phyloP scores from a whole-genome alignment of 192 early-diverging fungal species.

The Backusella sp. region DNA sequence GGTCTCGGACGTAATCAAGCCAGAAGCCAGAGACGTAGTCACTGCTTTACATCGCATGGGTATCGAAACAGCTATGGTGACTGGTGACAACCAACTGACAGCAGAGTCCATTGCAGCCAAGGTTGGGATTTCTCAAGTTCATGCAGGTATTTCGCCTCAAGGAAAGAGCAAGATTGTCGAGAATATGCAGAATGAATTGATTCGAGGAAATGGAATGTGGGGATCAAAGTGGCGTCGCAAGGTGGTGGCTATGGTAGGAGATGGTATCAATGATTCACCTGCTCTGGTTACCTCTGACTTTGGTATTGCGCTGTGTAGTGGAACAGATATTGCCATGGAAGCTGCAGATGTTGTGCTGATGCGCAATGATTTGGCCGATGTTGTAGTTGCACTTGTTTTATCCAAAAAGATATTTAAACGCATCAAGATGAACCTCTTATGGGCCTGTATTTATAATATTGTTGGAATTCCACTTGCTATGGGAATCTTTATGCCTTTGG shows the following conservation, averaged over 20 bases:
- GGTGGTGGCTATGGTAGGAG: conserved; percentile 89
- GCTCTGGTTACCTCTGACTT: conserved; percentile 81
- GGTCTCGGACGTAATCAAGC: conserved; percentile 80
- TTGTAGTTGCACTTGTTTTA: conserved; percentile 83
- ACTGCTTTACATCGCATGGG: conserved; percentile 72
- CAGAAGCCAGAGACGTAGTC: conserved; percentile 71
- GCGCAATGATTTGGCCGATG: conserved; percentile 80
- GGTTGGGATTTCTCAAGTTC: conserved; percentile 80
- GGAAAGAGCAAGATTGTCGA: conserved; percentile 83
- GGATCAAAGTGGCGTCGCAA: not conserved
- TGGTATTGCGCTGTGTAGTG: conserved; percentile 87
- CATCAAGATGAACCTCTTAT: conserved; percentile 84
- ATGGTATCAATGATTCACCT: conserved; percentile 95
- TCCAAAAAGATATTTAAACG: conserved; percentile 79
- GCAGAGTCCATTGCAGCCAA: conserved; percentile 79
- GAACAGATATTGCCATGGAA: conserved; percentile 94
- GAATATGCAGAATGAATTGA: conserved; percentile 55
- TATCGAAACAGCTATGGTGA: conserved; percentile 86
- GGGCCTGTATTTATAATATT: conserved; percentile 90
- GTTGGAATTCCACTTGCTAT: conserved; percentile 92
- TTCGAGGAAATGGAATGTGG: not conserved
- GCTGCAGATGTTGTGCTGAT: conserved; percentile 91
- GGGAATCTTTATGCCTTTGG: conserved; percentile 86
- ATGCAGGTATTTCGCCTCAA: conserved; percentile 86
- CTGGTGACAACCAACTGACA: conserved; percentile 86